phyloP scores from a whole-genome alignment of 2,329 filamentous ascomycete species.

The Coniochaeta hoffmannii region DNA sequence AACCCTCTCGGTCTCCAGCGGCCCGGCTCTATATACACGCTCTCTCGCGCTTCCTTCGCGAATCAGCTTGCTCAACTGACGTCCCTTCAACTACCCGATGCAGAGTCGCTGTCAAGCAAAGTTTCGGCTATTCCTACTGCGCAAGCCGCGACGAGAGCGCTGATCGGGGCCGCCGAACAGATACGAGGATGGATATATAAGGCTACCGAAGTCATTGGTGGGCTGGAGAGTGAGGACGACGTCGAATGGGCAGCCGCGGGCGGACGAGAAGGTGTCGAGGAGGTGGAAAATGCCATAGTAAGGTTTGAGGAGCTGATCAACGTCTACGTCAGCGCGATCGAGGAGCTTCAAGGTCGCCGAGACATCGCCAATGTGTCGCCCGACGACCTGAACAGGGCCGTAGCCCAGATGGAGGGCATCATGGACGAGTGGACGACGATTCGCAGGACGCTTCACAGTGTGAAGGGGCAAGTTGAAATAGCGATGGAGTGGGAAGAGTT shows the following conservation, averaged over 20 bases:
- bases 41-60: slow-evolving; percentile 86
- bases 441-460: slow-evolving; percentile 64
- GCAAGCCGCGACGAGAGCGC: slow-evolving; percentile 71
- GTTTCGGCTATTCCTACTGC: slow-evolving; percentile 82
- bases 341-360: slow-evolving; percentile 70
- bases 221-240: slow-evolving; percentile 90
- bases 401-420: slow-evolving; percentile 84
- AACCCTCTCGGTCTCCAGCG: slow-evolving; percentile 58
- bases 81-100: slow-evolving; percentile 80
- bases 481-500: slow-evolving; percentile 99
- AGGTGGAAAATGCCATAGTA: slow-evolving; percentile 65
- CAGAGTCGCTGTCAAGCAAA: slow-evolving; percentile 72
- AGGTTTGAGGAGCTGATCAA: slow-evolving; percentile 86
- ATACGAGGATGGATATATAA: slow-evolving; percentile 93
- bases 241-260: slow-evolving; percentile 94
- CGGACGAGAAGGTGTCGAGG: slow-evolving; percentile 70
- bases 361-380: slow-evolving; percentile 68
- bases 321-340: slow-evolving; percentile 90
- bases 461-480: slow-evolving; percentile 88
- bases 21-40: slow-evolving; percentile 83
- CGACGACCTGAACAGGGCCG: slow-evolving; percentile 65
- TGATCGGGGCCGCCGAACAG: slow-evolving; percentile 83
- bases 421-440: slow-evolving; percentile 79
- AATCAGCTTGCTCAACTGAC: slow-evolving; percentile 90
- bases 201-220: slow-evolving; percentile 79